Evolutionary conservation across 2,329 filamentous ascomycete species (phyloP).

Genomic region (Colletotrichum tropicicola): DNA sequence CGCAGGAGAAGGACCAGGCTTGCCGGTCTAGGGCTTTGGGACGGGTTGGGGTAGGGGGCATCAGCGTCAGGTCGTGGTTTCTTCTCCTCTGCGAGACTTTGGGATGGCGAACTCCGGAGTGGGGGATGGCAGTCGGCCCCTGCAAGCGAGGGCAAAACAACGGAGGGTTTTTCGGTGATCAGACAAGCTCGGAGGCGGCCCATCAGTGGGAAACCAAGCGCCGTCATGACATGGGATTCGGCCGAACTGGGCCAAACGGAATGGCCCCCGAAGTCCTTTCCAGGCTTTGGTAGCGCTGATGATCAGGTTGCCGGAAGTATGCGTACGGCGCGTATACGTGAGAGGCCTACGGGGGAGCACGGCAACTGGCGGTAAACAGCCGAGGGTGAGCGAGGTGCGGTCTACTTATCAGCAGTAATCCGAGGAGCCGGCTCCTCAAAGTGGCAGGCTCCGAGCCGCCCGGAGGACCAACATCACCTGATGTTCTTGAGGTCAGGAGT

Average conservation of each 20-base stretch:
- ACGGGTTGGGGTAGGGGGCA: neutral
- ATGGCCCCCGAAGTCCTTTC: neutral
- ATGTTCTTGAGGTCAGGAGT: neutral
- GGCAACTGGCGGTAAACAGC: neutral
- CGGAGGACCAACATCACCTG: neutral
- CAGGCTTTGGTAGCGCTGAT: neutral
- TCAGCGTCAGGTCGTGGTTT: no score
- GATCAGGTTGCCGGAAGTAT: neutral
- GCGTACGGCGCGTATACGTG: neutral
- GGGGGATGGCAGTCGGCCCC: neutral
- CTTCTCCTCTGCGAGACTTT: neutral
- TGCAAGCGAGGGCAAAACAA: neutral
- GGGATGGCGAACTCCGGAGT: neutral
- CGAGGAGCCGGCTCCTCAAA: neutral
- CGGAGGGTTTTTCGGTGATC: slow-evolving; percentile 1
- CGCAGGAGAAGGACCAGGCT: neutral
- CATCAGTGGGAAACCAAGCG: neutral
- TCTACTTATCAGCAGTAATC: neutral
- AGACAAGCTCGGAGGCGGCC: neutral
- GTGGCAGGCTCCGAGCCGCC: neutral
- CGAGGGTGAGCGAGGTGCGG: neutral
- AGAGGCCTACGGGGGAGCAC: neutral
- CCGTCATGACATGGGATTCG: neutral
- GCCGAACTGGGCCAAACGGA: neutral
- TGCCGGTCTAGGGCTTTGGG: neutral